Evolutionary conservation across 495 filamentous ascomycete genomes (phyloP).

Genomic region (Hypomontagnella submonticulosa): DNA sequence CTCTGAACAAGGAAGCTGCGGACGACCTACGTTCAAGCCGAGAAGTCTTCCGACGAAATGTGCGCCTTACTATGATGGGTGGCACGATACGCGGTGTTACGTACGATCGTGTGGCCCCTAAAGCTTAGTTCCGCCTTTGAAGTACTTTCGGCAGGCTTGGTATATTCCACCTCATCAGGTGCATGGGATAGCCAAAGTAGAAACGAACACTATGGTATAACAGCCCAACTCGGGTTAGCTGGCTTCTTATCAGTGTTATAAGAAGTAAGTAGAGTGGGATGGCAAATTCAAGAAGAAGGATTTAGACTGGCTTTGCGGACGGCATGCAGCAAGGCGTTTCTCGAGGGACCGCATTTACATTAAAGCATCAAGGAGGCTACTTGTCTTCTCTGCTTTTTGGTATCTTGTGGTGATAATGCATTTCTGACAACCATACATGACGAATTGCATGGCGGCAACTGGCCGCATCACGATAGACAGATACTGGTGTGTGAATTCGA

Average conservation of each 20-base stretch:
- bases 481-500: constrained; percentile 21
- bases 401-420: constrained; percentile 7
- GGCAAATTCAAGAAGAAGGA: neutral
- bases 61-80: constrained; percentile 82
- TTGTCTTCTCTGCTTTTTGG: constrained; percentile 13
- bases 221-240: neutral
- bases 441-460: constrained; percentile 11
- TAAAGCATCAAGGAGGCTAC: constrained; percentile 2
- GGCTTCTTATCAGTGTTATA: neutral
- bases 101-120: constrained; percentile 77
- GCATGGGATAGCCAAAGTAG: neutral
- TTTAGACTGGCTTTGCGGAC: constrained; percentile 14
- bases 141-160: too few relatives aligned
- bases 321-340: constrained; percentile 38
- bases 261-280: neutral
- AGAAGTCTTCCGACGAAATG: constrained; percentile 91
- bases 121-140: too few relatives aligned
- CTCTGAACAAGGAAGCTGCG: constrained; percentile 97
- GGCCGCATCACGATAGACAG: constrained; percentile 15
- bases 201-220: neutral
- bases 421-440: neutral
- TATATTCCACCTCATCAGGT: neutral
- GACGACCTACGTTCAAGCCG: constrained; percentile 86
- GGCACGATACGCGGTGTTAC: constrained; percentile 75
- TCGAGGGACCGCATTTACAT: constrained; percentile 23